Base-by-base conservation (phyloP, 331 rosid species). In the Malus hybrid region DNA sequence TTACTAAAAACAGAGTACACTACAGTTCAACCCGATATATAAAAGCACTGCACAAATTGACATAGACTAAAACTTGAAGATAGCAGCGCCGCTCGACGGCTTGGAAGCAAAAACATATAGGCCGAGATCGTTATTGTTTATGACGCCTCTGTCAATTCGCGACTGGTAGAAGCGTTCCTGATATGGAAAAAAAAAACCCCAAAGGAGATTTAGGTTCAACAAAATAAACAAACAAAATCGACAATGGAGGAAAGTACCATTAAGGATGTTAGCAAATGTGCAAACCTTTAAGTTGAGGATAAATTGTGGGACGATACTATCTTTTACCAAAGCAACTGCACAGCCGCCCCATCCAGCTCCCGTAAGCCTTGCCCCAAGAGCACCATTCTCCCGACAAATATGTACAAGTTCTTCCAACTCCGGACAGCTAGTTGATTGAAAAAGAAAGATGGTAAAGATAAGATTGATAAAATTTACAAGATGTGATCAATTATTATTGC, bases 281-380 rank as follows among this genome's bases (percentile, higher is more conserved):
- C 46, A 39, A 28, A 90, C 99, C 97, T 92, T 94, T 75, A 94
- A 81, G 71, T 86, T 90, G 32, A 90, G 95, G 80, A 94, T 92
- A 79, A 87, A 94, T 69, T 90, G 91, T 44, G 99, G 97, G 69
- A 94, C 97, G 27, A 79, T 84, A 86, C 74, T 90, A 79, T 94
- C 99, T 79, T 87, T 94, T 61, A 94, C 99, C 92, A 94, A 81
- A 76, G 93, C 90, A 33, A 94, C 99, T 12, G 96, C 91, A 70
- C 99, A 94, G 54, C 99, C 99, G 73, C 99, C 99, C 99, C 99
- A 94, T 77, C 99, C 99, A 14, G 99, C 99, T 79, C 99, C 99
- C 0, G 99, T 94, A 42, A 94, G 96, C 87, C 99, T 85, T 64
- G 96, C 96, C 77, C 99, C 99, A 10, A 88, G 88, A 61, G 99